phyloP scores from a whole-genome alignment of 2,329 filamentous ascomycete genomes.

The Epichloe uncinata region DNA sequence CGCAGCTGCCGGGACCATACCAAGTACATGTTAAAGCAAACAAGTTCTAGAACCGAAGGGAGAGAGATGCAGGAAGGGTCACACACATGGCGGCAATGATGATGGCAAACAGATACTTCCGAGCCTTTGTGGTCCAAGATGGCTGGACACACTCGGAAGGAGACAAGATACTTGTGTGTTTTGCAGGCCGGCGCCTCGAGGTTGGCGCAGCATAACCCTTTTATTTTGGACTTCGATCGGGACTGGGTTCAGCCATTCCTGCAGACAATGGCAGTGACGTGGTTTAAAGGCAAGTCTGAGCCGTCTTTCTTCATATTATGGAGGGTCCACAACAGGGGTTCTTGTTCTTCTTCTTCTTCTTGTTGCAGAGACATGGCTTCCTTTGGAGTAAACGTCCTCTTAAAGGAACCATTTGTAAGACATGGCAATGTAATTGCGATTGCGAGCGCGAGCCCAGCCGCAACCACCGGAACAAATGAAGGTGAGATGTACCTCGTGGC shows the following conservation, averaged over 20 bases:
- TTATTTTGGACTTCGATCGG: neutral
- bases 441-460: too few species aligned
- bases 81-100: slow-evolving; percentile 40
- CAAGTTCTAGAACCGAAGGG: neutral
- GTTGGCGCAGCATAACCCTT: slow-evolving; percentile 29
- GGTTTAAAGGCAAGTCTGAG: slow-evolving; percentile 54
- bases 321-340: neutral
- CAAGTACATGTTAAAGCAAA: too few species aligned
- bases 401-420: too few species aligned
- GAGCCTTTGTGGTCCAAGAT: slow-evolving; percentile 32
- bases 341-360: too few species aligned
- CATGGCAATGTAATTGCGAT: neutral
- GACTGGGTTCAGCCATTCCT: neutral
- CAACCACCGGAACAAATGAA: too few species aligned
- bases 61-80: neutral
- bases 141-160: neutral
- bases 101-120: slow-evolving; percentile 62
- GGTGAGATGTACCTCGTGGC: neutral
- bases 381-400: too few species aligned
- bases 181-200: slow-evolving; percentile 25
- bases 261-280: slow-evolving; percentile 30
- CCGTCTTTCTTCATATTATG: slow-evolving; percentile 13
- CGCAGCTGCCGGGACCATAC: too few species aligned
- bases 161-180: slow-evolving; percentile 22
- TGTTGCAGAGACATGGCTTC: too few species aligned